phyloP scores from a whole-genome alignment of 305 asterid genomes.

The Fraxinus greggii region DNA sequence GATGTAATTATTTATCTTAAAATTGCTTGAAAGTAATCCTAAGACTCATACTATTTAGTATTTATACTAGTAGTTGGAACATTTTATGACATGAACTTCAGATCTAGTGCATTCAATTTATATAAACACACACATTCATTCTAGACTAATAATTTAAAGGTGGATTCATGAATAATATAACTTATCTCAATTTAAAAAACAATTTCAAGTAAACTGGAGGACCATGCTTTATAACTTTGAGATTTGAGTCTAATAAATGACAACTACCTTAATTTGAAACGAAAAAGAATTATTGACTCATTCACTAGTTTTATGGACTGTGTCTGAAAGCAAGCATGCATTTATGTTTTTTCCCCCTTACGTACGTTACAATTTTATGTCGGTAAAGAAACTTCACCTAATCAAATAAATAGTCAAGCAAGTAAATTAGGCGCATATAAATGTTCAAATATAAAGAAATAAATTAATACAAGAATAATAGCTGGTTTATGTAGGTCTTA shows the following conservation, averaged over 20 bases:
- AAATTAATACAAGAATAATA: background rate
- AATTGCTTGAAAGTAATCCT: too few relatives aligned
- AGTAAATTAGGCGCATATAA: background rate
- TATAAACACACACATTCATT: too few relatives aligned
- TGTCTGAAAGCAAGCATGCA: background rate
- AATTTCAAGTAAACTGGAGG: background rate
- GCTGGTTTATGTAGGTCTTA: background rate
- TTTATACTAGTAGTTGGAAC: too few relatives aligned
- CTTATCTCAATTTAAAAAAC: background rate
- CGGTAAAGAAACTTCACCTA: conserved; percentile 1
- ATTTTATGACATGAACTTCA: too few relatives aligned
- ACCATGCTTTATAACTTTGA: background rate
- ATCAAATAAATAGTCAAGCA: background rate
- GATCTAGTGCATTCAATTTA: too few relatives aligned
- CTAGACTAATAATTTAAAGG: background rate
- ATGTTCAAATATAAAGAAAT: background rate
- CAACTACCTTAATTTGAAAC: background rate
- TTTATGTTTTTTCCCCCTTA: background rate
- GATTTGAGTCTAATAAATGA: background rate
- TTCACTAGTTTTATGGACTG: background rate
- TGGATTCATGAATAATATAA: background rate
- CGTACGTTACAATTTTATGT: background rate
- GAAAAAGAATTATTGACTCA: background rate
- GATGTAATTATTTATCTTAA: too few relatives aligned
- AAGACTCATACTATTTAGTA: too few relatives aligned